Conservation (phyloP, 352 stramenopile species). For the Phytophthora agathidicida region DNA sequence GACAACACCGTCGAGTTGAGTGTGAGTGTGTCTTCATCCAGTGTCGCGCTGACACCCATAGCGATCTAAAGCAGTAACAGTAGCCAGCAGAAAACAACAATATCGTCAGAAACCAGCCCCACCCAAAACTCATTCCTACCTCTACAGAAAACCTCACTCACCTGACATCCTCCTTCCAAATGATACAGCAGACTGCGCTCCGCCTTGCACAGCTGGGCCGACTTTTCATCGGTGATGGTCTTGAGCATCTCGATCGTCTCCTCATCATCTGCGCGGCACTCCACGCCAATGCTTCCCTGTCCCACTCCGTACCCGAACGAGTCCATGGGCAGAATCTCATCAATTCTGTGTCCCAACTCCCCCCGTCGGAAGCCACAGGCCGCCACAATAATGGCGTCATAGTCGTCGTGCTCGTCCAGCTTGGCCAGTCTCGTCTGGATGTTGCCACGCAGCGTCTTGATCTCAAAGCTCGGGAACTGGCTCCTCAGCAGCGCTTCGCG, state of each 20-base stretch:
- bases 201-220: slow-evolving; percentile 78
- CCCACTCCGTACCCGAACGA: slow-evolving; percentile 85
- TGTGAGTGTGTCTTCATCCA: slow-evolving; percentile 68
- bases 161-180: slow-evolving; percentile 87
- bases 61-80: slow-evolving; percentile 56
- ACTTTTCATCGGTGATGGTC: slow-evolving; percentile 79
- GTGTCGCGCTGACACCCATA: slow-evolving; percentile 79
- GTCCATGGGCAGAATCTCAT: slow-evolving; percentile 73
- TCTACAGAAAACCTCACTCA: slow-evolving; percentile 30
- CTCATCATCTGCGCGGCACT: slow-evolving; percentile 73
- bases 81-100: not conserved
- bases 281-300: slow-evolving; percentile 87
- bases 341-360: slow-evolving; percentile 71
- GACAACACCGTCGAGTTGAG: slow-evolving; percentile 77
- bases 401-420: slow-evolving; percentile 83
- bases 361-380: slow-evolving; percentile 83
- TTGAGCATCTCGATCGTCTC: slow-evolving; percentile 80
- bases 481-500: slow-evolving; percentile 79
- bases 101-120: slow-evolving; percentile 7
- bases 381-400: slow-evolving; percentile 88
- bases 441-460: slow-evolving; percentile 89
- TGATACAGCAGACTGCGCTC: slow-evolving; percentile 85
- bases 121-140: not conserved
- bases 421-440: slow-evolving; percentile 89
- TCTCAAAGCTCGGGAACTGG: slow-evolving; percentile 72